Evolutionary conservation across 2,329 filamentous ascomycete genomes (phyloP).

Genomic region (Basipetospora chlamydospora): DNA sequence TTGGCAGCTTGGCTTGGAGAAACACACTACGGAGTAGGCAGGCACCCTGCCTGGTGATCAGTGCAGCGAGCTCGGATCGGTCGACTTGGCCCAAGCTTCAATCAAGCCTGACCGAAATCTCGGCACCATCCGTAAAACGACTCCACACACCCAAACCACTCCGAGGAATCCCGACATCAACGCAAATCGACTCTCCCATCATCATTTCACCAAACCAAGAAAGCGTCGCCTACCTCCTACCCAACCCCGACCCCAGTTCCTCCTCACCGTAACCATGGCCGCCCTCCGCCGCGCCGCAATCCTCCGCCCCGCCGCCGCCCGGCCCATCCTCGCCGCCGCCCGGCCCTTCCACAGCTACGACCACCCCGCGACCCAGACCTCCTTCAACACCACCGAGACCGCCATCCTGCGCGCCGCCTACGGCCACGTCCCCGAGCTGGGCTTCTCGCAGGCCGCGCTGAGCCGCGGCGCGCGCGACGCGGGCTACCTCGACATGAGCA

Average conservation of each 20-base stretch:
- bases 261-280: not conserved
- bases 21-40: too few species aligned
- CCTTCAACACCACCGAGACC: slow-evolving; percentile 55
- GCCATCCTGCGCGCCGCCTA: slow-evolving; percentile 73
- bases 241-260: not conserved
- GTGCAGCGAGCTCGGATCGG: too few species aligned
- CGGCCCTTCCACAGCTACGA: slow-evolving; percentile 57
- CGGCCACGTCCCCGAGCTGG: slow-evolving; percentile 60
- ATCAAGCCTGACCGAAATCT: too few species aligned
- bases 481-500: slow-evolving; percentile 75
- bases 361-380: slow-evolving; percentile 41
- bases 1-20: too few species aligned
- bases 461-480: slow-evolving; percentile 67
- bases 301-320: not conserved
- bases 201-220: not conserved
- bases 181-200: not conserved
- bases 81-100: too few species aligned
- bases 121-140: too few species aligned
- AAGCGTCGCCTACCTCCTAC: not conserved
- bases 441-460: slow-evolving; percentile 65
- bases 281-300: slow-evolving; percentile 1
- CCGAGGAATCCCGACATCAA: not conserved
- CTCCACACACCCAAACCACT: too few species aligned
- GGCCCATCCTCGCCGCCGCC: not conserved
- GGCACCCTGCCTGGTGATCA: too few species aligned